Evolutionary conservation across 2,329 filamentous ascomycete species (phyloP).

Genomic region (Colletotrichum viniferum): DNA sequence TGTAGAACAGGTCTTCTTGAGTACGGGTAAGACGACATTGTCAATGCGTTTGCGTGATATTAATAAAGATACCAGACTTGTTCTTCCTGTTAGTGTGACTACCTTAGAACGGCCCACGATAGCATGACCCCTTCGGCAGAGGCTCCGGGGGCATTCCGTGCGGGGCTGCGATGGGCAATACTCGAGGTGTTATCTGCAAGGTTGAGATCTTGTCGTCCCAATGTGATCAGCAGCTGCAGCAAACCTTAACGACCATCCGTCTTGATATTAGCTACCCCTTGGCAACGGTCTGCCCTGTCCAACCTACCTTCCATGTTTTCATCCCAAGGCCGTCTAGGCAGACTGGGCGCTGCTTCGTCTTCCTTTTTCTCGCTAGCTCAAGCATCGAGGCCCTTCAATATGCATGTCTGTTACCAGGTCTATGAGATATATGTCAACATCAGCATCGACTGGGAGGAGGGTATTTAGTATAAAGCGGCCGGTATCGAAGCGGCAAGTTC

Average conservation of each 20-base stretch:
- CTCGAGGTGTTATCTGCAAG: background rate
- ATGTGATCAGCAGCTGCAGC: background rate
- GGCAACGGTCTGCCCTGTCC: background rate
- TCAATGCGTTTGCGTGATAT: background rate
- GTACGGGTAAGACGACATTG: background rate
- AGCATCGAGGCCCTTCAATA: background rate
- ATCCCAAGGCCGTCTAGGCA: background rate
- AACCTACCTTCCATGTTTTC: background rate
- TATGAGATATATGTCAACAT: background rate
- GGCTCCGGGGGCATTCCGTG: background rate
- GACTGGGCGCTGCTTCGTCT: background rate
- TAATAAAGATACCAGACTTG: background rate
- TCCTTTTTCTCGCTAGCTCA: slow-evolving; percentile 4
- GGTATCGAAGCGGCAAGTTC: background rate
- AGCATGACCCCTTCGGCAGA: background rate
- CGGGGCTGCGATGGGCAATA: background rate
- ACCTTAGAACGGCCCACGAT: background rate
- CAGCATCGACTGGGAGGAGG: background rate
- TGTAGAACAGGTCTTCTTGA: background rate
- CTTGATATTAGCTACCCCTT: slow-evolving; percentile 1
- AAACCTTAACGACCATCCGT: background rate
- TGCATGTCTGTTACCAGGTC: too few relatives aligned
- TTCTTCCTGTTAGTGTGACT: background rate
- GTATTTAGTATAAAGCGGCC: background rate
- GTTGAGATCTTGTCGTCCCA: background rate